phyloP scores from a whole-genome alignment of 2,329 filamentous ascomycete species.

The Colletotrichum aenigma region DNA sequence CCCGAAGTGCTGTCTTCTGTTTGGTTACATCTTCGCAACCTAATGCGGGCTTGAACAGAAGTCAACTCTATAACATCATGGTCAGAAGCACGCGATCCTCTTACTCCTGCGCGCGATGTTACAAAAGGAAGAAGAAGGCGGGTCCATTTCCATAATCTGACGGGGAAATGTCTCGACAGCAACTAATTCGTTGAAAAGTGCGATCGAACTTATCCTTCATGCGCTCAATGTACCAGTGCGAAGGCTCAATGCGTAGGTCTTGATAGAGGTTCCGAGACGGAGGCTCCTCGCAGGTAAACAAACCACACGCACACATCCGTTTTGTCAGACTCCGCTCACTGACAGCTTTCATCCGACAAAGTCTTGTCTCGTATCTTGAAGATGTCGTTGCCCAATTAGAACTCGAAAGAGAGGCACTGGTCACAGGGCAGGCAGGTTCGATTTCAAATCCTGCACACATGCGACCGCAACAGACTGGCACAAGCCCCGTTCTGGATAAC shows the following conservation, averaged over 20 bases:
- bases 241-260: not conserved
- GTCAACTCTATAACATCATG: not conserved
- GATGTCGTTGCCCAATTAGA: not conserved
- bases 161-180: not conserved
- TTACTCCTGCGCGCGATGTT: not conserved
- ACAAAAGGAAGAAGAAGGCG: not conserved
- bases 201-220: not conserved
- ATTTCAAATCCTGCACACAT: not conserved
- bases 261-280: not conserved
- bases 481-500: not conserved
- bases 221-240: not conserved
- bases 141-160: not conserved
- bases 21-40: not conserved
- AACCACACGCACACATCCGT: not conserved
- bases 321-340: not conserved
- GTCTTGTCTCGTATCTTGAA: not conserved
- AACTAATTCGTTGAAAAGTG: not conserved
- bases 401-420: not conserved
- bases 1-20: not conserved
- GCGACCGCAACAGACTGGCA: not conserved
- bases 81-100: not conserved
- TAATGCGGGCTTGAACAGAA: not conserved
- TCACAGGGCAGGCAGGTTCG: not conserved
- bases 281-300: not conserved
- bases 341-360: not conserved